Evolutionary conservation across 345 rosid species (phyloP), one percentile per base, ranked within the genome.

Genomic region (Litchi chinensis): DNA sequence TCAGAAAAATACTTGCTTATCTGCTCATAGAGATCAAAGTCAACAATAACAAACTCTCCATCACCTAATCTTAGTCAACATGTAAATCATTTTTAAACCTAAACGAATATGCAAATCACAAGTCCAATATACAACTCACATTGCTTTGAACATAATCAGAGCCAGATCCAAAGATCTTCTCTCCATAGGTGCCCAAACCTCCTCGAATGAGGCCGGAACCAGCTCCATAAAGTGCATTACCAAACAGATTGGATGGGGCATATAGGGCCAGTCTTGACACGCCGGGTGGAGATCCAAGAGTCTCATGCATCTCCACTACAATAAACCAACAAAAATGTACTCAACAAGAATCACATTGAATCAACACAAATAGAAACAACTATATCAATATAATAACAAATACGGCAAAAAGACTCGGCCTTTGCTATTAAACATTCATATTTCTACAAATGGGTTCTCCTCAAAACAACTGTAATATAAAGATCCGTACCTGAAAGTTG

Each of bases 71-170:
- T 28, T 63, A 28, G 10, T 63, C 4, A 12, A 37, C 66, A 57
- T 39, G 44, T 39, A 32, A 32, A 54, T 16, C n/a, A 13, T 64
- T 21, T 10, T 3, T 0, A 63, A 18, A 15, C 41, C 39, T 57
- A 19, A 7, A 46, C 52, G 12, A 46, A 46, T 46, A 8, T 46
- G 8, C 8, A 11, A 46, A 46, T 46, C 52, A 46, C 52, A 46
- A 46, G 12, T 46, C 52, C 52, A 46, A 50, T 24, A 4, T 44
- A 54, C 43, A 44, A 75, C 93, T 76, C 83, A 89, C 92, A 79
- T 90, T 90, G 85, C 91, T 89, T 84, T 89, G 90, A 21, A 90
- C 91, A 68, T 87, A 90, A 77, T 83, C 87, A 56, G 91, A 87
- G 71, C 89, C 83, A 1, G 93, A 90, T 1, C 90, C 93, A 11